Percentiles rank a stretch among this genome's conserved stretches.
Conservation (phyloP, 768 basidiomycete genomes). For the Pulveroboletus sp. region DNA sequence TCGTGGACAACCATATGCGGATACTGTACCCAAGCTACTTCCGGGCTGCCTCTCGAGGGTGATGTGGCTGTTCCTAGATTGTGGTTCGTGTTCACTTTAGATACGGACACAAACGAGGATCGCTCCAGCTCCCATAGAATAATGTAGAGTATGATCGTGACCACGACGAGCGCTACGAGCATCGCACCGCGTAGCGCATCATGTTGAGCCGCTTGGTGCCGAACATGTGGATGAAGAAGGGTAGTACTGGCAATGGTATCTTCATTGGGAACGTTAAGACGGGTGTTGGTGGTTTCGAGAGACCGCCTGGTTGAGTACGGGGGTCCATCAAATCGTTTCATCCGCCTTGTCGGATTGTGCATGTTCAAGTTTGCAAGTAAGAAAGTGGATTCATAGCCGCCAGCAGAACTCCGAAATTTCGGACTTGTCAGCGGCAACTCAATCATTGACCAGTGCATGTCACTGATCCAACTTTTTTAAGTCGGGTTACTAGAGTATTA, state of each 20-base stretch:
- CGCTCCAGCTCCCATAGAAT: conserved; percentile 17
- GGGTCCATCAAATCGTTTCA: conserved; percentile 12
- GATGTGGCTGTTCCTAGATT: not conserved
- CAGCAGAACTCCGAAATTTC: too few species aligned
- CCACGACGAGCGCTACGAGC: conserved; percentile 15
- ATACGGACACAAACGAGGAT: conserved; percentile 3
- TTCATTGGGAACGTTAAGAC: not conserved
- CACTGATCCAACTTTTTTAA: too few species aligned
- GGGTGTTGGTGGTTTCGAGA: not conserved
- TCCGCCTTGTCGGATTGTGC: conserved; percentile 17
- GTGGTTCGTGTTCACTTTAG: not conserved
- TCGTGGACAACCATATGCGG: not conserved
- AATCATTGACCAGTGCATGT: too few species aligned
- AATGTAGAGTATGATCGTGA: conserved; percentile 24
- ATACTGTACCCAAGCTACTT: not conserved
- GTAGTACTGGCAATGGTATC: too few species aligned
- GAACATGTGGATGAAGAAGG: not conserved
- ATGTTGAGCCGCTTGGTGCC: not conserved
- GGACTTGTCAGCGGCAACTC: too few species aligned
- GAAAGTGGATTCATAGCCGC: too few species aligned
- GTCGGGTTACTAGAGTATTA: too few species aligned
- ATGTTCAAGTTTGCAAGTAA: too few species aligned
- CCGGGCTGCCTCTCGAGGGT: not conserved
- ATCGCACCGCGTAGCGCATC: conserved; percentile 12
- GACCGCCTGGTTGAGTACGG: not conserved